Evolutionary conservation across 1,284 basidiomycete genomes (phyloP).

Genomic region (Earliella scabrosa): DNA sequence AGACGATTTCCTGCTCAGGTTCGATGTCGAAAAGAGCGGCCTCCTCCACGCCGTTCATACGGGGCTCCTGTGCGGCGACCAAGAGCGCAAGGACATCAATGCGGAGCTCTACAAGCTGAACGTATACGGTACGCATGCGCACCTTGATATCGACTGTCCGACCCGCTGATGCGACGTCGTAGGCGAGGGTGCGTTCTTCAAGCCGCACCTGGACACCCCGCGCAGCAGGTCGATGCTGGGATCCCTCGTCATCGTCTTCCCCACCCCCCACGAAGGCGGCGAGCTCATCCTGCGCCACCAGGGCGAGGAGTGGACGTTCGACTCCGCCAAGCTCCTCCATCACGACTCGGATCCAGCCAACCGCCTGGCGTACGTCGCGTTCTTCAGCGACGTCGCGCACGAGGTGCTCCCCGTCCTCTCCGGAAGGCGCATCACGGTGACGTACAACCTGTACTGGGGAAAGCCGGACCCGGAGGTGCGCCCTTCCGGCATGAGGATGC

Average conservation of each 20-base stretch:
- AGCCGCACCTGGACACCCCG: constrained; percentile 45
- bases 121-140: constrained; percentile 33
- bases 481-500: background rate
- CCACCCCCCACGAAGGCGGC: constrained; percentile 45
- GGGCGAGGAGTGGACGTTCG: constrained; percentile 36
- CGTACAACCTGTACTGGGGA: constrained; percentile 41
- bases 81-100: constrained; percentile 16
- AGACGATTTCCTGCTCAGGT: constrained; percentile 27
- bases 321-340: constrained; percentile 30
- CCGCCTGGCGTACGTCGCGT: constrained; percentile 37
- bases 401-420: constrained; percentile 43
- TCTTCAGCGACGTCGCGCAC: constrained; percentile 50
- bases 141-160: background rate
- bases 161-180: background rate
- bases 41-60: constrained; percentile 28
- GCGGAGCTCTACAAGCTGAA: constrained; percentile 40
- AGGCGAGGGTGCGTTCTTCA: constrained; percentile 46
- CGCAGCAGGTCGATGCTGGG: constrained; percentile 44
- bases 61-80: constrained; percentile 25
- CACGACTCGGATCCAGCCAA: background rate
- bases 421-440: constrained; percentile 46
- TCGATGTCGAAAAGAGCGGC: constrained; percentile 30
- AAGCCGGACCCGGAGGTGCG: background rate
- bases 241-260: constrained; percentile 47
- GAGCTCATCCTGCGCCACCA: constrained; percentile 38